Base-by-base conservation (phyloP, 78 protist genomes). In the Tieghemostelium lacteum region DNA sequence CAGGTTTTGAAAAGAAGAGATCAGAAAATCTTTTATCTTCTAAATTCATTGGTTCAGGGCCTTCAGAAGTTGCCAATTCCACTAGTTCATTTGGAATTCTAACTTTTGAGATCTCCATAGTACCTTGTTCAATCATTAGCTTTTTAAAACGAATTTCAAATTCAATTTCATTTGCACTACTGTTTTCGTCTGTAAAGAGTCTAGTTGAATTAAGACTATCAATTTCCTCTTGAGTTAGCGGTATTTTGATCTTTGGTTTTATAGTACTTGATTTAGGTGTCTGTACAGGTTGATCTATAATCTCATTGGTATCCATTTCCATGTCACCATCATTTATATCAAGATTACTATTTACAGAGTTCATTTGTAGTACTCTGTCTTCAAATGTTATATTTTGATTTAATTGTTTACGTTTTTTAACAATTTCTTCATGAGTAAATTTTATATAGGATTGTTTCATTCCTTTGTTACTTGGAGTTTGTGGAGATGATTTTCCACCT, bases 1-100 rank as follows among this genome's bases (percentile, higher is more conserved):
- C 61, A 39, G 28, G 45, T 34, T 69, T 45, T 20, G 36, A 29
- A 28, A 83, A 83, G 78, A 83, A 83, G 3, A 14, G 2, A 57
- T 83, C 61, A 19, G 91, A 76, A 70, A 83, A 83, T 40, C 70
- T 28, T 4, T 63, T 22, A n/a, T 57, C 72, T 6, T 60, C 75
- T 17, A 61, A 45, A 16, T 33, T 57, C n/a, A n/a, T n/a, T 28
- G 14, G 5, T 31, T 57, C 37, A 7, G 22, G 39, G 22, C 45
- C 16, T 19, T 45, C 29, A 20, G 58, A 70, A 7, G 58, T 5
- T 0, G 77, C 10, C 29, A 24, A 2, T 29, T 83, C 78, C 0
- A 83, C 37, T 19, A 83, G 10, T n/a, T n/a, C 54, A 0, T 10
- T 2, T 1, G 91, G 91, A 10, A 83, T 83, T 33, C 24, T 55